Conservation (phyloP, 73 alveolate genomes). For the Tetrahymena thermophila region DNA sequence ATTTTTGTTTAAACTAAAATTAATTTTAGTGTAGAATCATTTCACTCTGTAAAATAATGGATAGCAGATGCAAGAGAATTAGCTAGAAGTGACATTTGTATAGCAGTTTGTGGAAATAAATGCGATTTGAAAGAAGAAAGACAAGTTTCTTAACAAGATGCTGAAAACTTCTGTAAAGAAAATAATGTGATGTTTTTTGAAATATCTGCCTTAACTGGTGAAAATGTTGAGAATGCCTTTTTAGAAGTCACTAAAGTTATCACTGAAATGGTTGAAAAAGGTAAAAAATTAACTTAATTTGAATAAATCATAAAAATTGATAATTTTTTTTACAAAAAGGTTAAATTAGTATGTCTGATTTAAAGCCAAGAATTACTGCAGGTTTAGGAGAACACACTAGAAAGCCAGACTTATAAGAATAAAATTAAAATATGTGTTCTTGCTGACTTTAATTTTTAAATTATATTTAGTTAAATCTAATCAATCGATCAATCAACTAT, state of each 20-base stretch:
- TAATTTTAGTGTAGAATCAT: slow-evolving; percentile 51
- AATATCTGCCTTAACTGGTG: slow-evolving; percentile 17
- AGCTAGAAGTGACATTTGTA: slow-evolving; percentile 63
- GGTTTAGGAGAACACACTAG: background rate
- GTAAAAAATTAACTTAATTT: background rate
- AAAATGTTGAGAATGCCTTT: slow-evolving; percentile 26
- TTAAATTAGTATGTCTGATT: background rate
- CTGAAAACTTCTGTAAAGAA: slow-evolving; percentile 9
- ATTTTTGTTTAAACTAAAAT: background rate
- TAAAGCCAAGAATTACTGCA: background rate
- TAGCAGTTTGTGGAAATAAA: slow-evolving; percentile 77
- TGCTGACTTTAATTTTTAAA: background rate
- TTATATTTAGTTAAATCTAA: background rate
- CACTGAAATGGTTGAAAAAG: background rate
- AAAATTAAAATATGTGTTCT: background rate
- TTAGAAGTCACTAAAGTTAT: background rate
- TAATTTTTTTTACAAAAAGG: background rate
- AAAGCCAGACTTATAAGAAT: background rate
- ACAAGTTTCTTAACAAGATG: slow-evolving; percentile 11
- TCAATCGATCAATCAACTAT: background rate
- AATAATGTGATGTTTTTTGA: slow-evolving; percentile 3
- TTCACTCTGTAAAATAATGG: slow-evolving; percentile 59
- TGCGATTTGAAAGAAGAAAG: slow-evolving; percentile 48
- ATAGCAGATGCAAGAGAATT: slow-evolving; percentile 71
- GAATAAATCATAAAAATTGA: background rate